Conservation (phyloP, 495 filamentous ascomycete genomes). For the Xylaria sp. region DNA sequence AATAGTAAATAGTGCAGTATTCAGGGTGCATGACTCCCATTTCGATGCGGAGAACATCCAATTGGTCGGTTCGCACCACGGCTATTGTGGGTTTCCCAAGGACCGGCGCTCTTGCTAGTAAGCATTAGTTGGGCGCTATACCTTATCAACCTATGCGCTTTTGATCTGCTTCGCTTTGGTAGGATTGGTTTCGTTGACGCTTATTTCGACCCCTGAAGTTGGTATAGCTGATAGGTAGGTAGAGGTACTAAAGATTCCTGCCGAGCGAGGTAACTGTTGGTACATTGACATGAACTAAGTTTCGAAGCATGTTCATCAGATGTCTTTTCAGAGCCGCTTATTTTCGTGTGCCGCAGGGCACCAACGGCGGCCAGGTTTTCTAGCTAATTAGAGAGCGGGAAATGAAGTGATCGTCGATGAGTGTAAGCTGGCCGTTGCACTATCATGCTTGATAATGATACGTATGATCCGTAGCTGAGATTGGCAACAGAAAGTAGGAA, state of each 20-base stretch:
- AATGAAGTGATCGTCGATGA: neutral
- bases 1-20: neutral
- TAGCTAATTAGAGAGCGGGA: neutral
- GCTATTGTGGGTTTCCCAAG: neutral
- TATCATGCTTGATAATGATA: neutral
- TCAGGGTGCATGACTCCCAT: neutral
- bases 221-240: neutral
- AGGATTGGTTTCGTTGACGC: neutral
- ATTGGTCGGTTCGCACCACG: neutral
- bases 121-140: slow-evolving; percentile 3
- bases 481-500: slow-evolving; percentile 11
- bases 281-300: slow-evolving; percentile 4
- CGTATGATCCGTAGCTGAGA: slow-evolving; percentile 7
- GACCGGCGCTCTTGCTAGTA: slow-evolving; percentile 8
- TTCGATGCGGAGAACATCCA: neutral
- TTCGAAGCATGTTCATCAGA: neutral
- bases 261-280: slow-evolving; percentile 3
- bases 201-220: neutral
- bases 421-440: slow-evolving; percentile 10
- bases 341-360: slow-evolving; percentile 7
- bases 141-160: neutral
- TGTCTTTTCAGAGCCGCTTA: neutral
- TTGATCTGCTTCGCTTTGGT: neutral
- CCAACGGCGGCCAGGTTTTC: neutral
- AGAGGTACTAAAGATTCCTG: slow-evolving; percentile 6